These are phyloP conservation scores for Ormosia emarginata DNA, from an alignment of 306 rosid species.

Conservation along the genomic window DNA sequence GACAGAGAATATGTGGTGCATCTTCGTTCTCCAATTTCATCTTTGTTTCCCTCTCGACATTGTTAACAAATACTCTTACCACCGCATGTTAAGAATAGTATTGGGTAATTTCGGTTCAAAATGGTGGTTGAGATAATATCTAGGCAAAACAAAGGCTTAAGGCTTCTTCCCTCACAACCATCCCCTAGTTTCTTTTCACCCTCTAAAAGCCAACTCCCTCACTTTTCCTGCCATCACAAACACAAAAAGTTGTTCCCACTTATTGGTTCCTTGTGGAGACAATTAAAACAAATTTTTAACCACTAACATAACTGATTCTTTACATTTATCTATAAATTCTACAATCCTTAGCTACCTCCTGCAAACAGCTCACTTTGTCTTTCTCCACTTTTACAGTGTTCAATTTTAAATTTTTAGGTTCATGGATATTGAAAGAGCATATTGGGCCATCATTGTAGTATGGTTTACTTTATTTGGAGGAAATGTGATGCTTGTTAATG, in stretches of 20 bases:
- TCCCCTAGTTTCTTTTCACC: not conserved
- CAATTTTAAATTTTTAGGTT: not conserved
- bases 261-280: conserved; percentile 1
- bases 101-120: conserved; percentile 19
- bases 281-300: conserved; percentile 8
- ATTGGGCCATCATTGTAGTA: conserved; percentile 40
- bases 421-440: conserved; percentile 35
- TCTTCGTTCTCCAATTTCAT: conserved; percentile 1
- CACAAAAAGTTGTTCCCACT: not conserved
- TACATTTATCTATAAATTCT: conserved; percentile 11
- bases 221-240: conserved; percentile 1
- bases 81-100: conserved; percentile 37
- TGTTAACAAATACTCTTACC: not conserved
- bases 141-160: not conserved
- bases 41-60: not conserved
- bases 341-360: not conserved
- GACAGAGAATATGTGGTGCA: not conserved
- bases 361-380: not conserved
- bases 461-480: conserved; percentile 58
- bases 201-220: not conserved
- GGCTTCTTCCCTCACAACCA: conserved; percentile 18
- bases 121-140: conserved; percentile 15
- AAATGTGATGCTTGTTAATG: conserved; percentile 31
- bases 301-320: not conserved
- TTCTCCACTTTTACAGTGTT: not conserved